Evolutionary conservation across 208 protist species (phyloP), one percentile per base, ranked within the genome.

Genomic region (Crithidia bombi): DNA sequence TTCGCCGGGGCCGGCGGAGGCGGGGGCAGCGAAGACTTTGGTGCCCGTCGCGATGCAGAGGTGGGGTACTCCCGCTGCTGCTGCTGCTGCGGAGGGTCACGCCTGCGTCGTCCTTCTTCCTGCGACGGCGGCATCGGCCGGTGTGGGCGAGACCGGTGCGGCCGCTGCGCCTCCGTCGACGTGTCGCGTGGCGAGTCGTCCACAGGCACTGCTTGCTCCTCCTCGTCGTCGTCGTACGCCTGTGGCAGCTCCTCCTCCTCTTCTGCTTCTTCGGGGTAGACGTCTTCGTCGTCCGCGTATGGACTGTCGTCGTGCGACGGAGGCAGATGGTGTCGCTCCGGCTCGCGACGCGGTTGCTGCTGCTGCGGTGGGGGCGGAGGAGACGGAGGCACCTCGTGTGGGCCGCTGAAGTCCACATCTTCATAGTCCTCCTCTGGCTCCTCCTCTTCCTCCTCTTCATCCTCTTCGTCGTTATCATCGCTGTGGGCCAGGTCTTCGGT

Each of bases 401-500:
- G 51, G 65, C 50, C 12, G n/a, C 26, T 35, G 15, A 3, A 17
- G 54, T 2, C n/a, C 5, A 5, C 3, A 19, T 78, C 67, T 12
- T 64, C 73, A 17, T 75, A 41, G 1, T 50, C 43, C 19, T 67
- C 57, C 28, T 69, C 59, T 14, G 64, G 54, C 11, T 58, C 70
- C 2, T 50, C 54, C 32, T 80, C 68, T 23, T 83, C 75, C 3
- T 80, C 76, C 17, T 47, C 43, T 19, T n/a, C n/a, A n/a, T n/a
- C n/a, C 33, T 75, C 74, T 47, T 68, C 69, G 28, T 80, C 76
- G 19, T 86, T 79, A 21, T 84, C 79, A 35, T 82, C 78, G 44
- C 78, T 89, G 44, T 44, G 72, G 25, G 81, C 63, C 17, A 83
- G 52, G 35, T 75, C 83, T 61, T 91, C 86, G 47, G 89, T 92